Evolutionary conservation across 1,284 basidiomycete species (phyloP).

Genomic region (Pseudozyma sp.): DNA sequence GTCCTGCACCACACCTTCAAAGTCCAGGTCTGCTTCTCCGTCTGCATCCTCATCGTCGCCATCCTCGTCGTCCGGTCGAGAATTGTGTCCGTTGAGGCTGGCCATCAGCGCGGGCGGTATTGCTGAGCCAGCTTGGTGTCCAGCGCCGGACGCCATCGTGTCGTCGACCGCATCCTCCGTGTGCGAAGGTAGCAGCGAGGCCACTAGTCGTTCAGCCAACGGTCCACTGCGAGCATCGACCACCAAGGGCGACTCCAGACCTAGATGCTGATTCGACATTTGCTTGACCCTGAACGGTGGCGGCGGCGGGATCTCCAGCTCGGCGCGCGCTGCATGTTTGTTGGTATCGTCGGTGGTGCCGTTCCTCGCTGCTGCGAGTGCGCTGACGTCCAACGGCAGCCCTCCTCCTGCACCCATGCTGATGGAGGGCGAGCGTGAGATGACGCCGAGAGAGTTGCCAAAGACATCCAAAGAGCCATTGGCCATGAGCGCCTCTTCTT

Average conservation of each 20-base stretch:
- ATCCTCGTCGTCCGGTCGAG: slow-evolving; percentile 31
- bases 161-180: slow-evolving; percentile 5
- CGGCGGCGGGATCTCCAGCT: slow-evolving; percentile 49
- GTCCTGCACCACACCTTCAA: slow-evolving; percentile 49
- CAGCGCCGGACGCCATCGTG: slow-evolving; percentile 2
- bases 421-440: slow-evolving; percentile 34
- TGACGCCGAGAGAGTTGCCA: slow-evolving; percentile 29
- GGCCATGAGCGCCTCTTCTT: slow-evolving; percentile 77
- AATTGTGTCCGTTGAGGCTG: slow-evolving; percentile 22
- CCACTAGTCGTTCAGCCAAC: slow-evolving; percentile 56
- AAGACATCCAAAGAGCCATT: slow-evolving; percentile 43
- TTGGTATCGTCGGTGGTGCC: slow-evolving; percentile 17
- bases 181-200: slow-evolving; percentile 49
- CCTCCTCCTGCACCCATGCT: slow-evolving; percentile 33
- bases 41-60: slow-evolving; percentile 50
- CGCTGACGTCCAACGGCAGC: slow-evolving; percentile 30
- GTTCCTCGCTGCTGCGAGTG: slow-evolving; percentile 21
- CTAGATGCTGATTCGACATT: slow-evolving; percentile 58
- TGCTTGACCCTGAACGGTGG: slow-evolving; percentile 48
- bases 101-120: slow-evolving; percentile 15
- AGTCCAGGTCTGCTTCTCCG: slow-evolving; percentile 32
- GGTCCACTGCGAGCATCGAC: slow-evolving; percentile 62
- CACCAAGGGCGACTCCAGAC: slow-evolving; percentile 40
- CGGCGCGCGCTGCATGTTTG: slow-evolving; percentile 9
- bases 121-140: slow-evolving; percentile 9